Conservation (phyloP, 2,329 filamentous ascomycete species). For the Colletotrichum echinochloae region DNA sequence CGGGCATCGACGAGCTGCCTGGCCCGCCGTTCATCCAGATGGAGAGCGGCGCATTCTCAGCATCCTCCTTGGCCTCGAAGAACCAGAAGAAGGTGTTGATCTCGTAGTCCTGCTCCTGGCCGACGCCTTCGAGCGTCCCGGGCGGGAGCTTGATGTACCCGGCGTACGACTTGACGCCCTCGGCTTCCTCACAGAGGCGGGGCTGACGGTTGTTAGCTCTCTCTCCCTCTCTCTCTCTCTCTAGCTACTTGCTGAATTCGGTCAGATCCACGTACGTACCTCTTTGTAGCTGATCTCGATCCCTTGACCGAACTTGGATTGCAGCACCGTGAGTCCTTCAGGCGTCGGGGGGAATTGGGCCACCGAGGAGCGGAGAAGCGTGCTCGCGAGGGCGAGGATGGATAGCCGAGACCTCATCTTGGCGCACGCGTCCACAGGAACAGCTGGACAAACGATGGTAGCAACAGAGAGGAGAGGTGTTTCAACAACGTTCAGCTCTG, state of each 20-base stretch:
- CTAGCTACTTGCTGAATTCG: too few species aligned
- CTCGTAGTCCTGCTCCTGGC: conserved; percentile 56
- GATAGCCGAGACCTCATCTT: conserved; percentile 6
- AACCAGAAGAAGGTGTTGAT: conserved; percentile 60
- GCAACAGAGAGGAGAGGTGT: too few species aligned
- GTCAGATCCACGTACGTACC: conserved; percentile 45
- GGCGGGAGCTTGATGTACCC: conserved; percentile 69
- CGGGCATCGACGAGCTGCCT: conserved; percentile 65
- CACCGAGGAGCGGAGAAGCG: conserved; percentile 46
- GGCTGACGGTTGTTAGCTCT: conserved; percentile 51
- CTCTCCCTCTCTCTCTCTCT: too few species aligned
- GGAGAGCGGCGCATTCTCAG: conserved; percentile 54
- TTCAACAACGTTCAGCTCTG: too few species aligned
- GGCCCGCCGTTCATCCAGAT: conserved; percentile 73
- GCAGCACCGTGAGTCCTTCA: conserved; percentile 57
- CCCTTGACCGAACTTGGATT: conserved; percentile 67
- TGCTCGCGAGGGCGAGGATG: conserved; percentile 8
- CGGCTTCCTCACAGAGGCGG: conserved; percentile 65
- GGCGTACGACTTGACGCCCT: conserved; percentile 70
- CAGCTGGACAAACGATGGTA: too few species aligned
- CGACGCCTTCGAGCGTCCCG: conserved; percentile 41
- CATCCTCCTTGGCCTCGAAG: conserved; percentile 47
- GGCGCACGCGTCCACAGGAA: background rate
- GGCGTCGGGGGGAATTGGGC: conserved; percentile 45
- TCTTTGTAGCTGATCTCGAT: conserved; percentile 72